Evolutionary conservation across 2,329 filamentous ascomycete genomes (phyloP).

Genomic region (Polytolypa hystricis): DNA sequence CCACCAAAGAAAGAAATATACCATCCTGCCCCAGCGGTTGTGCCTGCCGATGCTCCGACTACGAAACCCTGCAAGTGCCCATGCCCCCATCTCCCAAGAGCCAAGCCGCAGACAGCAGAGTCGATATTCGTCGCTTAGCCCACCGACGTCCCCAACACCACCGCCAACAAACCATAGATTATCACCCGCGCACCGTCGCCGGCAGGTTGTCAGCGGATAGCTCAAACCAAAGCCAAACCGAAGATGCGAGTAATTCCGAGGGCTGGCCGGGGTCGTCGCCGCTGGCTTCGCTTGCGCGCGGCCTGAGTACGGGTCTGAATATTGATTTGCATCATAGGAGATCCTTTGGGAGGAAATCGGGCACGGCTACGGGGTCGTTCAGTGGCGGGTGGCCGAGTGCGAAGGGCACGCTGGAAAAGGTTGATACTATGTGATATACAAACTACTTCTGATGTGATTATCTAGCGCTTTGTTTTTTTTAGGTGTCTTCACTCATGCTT

Average conservation of each 20-base stretch:
- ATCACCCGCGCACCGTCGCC: too few relatives aligned
- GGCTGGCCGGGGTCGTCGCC: conserved; percentile 26
- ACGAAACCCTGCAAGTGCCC: conserved; percentile 23
- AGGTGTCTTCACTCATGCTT: too few relatives aligned
- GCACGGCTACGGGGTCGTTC: not conserved
- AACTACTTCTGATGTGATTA: not conserved
- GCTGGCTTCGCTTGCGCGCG: conserved; percentile 31
- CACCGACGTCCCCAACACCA: too few relatives aligned
- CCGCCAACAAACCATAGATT: not conserved
- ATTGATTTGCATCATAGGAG: conserved; percentile 26
- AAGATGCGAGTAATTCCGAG: conserved; percentile 19
- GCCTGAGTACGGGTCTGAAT: conserved; percentile 32
- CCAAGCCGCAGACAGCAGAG: conserved; percentile 13
- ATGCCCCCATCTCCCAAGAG: conserved; percentile 16
- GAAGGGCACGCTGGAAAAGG: conserved; percentile 3
- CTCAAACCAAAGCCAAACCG: not conserved
- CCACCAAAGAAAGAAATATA: conserved; percentile 8
- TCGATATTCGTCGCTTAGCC: too few relatives aligned
- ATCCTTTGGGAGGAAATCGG: conserved; percentile 18
- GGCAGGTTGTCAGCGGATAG: not conserved
- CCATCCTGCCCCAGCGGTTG: conserved; percentile 36
- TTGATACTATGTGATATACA: conserved; percentile 4
- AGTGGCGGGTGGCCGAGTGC: not conserved
- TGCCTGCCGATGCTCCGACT: conserved; percentile 35
- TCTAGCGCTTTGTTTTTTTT: not conserved